A percentile compares a stretch with the other conserved stretches of the same genome.
These are phyloP conservation scores for Cadophora gregata DNA, from an alignment of 2,329 filamentous ascomycete genomes.

Conservation along the genomic window DNA sequence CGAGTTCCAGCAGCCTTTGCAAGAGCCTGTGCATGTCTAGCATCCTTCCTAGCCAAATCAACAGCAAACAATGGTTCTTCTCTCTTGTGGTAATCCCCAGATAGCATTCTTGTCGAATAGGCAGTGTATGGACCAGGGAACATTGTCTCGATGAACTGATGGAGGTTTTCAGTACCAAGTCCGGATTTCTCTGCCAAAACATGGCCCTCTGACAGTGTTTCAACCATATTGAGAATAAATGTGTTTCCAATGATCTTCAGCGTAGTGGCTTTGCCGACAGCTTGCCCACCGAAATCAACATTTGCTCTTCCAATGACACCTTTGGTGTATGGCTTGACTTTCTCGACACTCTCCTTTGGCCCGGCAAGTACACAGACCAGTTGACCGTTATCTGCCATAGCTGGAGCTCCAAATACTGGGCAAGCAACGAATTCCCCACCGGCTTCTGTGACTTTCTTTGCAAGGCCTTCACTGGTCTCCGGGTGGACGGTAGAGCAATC, in stretches of 20 bases:
- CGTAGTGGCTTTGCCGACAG: slow-evolving; percentile 70
- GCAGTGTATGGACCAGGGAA: slow-evolving; percentile 78
- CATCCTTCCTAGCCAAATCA: slow-evolving; percentile 83
- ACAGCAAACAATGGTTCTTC: slow-evolving; percentile 84
- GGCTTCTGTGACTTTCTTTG: slow-evolving; percentile 59
- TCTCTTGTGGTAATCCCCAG: slow-evolving; percentile 77
- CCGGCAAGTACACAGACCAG: slow-evolving; percentile 79
- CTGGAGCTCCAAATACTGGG: slow-evolving; percentile 61
- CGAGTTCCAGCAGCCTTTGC: slow-evolving; percentile 66
- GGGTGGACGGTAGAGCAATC: slow-evolving; percentile 91
- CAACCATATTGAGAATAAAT: slow-evolving; percentile 76
- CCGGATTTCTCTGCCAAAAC: slow-evolving; percentile 82
- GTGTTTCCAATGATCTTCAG: slow-evolving; percentile 85
- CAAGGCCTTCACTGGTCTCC: slow-evolving; percentile 73
- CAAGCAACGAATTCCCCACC: slow-evolving; percentile 79
- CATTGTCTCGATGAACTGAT: slow-evolving; percentile 73
- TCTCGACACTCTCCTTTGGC: slow-evolving; percentile 61
- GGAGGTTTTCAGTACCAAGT: slow-evolving; percentile 71
- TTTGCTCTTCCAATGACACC: slow-evolving; percentile 73
- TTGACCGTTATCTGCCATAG: slow-evolving; percentile 66
- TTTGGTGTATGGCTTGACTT: slow-evolving; percentile 71
- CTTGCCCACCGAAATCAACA: slow-evolving; percentile 73
- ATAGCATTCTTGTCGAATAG: slow-evolving; percentile 76
- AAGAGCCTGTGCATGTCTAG: slow-evolving; percentile 72
- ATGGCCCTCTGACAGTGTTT: slow-evolving; percentile 79